phyloP scores from a whole-genome alignment of 1,139 yeast species.

The Candida tunisiensis region DNA sequence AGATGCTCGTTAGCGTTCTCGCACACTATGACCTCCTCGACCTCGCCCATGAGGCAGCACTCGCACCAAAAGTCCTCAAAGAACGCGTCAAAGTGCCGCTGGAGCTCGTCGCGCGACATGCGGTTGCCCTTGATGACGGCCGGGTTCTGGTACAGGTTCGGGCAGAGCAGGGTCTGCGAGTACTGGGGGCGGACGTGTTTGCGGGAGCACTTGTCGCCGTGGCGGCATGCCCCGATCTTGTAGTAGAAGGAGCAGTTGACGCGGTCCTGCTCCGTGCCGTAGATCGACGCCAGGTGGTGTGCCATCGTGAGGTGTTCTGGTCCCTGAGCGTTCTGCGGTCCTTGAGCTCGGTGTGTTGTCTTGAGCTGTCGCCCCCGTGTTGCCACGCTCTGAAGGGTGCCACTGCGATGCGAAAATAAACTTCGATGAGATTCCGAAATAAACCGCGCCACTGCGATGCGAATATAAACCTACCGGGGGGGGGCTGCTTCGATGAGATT shows the following conservation, averaged over 20 bases:
- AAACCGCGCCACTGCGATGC: not conserved
- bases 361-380: not conserved
- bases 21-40: conserved; percentile 55
- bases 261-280: conserved; percentile 27
- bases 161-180: conserved; percentile 50
- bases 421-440: not conserved
- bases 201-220: conserved; percentile 78
- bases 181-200: conserved; percentile 54
- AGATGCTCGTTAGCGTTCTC: conserved; percentile 72
- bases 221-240: conserved; percentile 87
- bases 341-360: not conserved
- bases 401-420: not conserved
- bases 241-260: conserved; percentile 43
- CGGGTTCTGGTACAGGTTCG: conserved; percentile 60
- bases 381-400: not conserved
- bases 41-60: conserved; percentile 40
- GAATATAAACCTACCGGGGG: not conserved
- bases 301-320: conserved; percentile 13
- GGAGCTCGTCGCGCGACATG: conserved; percentile 24
- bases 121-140: conserved; percentile 12
- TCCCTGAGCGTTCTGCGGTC: not conserved
- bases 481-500: too few species aligned
- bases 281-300: conserved; percentile 19
- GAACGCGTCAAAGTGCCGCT: conserved; percentile 42
- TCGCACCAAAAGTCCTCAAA: conserved; percentile 62